A percentile compares a stretch with the other conserved stretches of the same genome.
Conservation (phyloP, 1,139 yeast genomes). For the Pichia sp. region DNA sequence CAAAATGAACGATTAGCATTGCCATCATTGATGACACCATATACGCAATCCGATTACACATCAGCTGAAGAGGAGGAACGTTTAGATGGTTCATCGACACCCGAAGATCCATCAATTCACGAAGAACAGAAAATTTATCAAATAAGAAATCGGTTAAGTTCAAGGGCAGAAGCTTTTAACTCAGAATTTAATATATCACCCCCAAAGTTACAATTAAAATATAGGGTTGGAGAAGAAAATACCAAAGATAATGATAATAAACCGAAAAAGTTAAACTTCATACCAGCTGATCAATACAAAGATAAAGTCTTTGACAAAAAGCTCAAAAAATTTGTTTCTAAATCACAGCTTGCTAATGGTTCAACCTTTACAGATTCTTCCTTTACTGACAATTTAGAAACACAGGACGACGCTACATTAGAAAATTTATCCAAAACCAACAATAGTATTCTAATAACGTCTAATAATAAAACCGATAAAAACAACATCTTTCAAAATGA, state of each 20-base stretch:
- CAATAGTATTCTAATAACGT: constrained; percentile 2
- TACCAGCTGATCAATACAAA: constrained; percentile 28
- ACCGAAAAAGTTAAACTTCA: constrained; percentile 25
- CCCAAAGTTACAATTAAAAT: constrained; percentile 8
- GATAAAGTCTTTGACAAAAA: constrained; percentile 27
- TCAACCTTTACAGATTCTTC: constrained; percentile 1
- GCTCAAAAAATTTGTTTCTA: constrained; percentile 23
- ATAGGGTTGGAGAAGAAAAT: background rate
- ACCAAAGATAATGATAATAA: constrained; percentile 1
- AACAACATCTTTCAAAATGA: too few species aligned
- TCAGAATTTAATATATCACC: constrained; percentile 9
- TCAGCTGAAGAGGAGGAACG: constrained; percentile 19
- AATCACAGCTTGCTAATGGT: constrained; percentile 14
- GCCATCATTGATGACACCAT: constrained; percentile 4
- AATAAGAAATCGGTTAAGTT: constrained; percentile 1
- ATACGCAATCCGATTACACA: constrained; percentile 24
- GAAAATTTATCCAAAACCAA: constrained; percentile 5
- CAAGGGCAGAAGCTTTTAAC: constrained; percentile 5
- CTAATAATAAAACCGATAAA: background rate
- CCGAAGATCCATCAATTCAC: too few species aligned
- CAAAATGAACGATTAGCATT: constrained; percentile 3
- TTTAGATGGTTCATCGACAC: background rate
- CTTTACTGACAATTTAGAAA: constrained; percentile 3
- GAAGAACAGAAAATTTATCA: background rate
- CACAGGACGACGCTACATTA: background rate